phyloP scores from a whole-genome alignment of 306 rosid species.

The Abrus precatorius region DNA sequence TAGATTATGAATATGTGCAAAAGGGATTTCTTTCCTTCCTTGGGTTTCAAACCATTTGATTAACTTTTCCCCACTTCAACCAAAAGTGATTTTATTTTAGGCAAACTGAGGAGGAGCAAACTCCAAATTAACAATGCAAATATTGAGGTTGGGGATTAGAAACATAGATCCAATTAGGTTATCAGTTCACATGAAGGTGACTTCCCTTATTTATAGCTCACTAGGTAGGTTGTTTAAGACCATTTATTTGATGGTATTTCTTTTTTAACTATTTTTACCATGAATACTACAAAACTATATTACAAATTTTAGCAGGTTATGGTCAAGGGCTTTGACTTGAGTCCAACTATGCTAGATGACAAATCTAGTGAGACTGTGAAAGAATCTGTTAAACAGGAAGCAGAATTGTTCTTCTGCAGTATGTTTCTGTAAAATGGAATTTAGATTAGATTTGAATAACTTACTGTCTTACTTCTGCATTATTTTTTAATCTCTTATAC shows the following conservation, averaged over 20 bases:
- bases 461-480: neutral
- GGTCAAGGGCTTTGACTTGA: neutral
- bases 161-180: constrained; percentile 1
- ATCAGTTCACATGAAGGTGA: constrained; percentile 1
- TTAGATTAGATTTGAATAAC: constrained; percentile 6
- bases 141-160: neutral
- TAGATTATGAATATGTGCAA: constrained; percentile 24
- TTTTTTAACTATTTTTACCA: neutral
- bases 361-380: neutral
- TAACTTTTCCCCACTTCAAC: neutral
- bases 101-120: constrained; percentile 15
- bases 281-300: neutral
- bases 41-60: constrained; percentile 10
- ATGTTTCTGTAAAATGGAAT: constrained; percentile 11
- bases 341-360: neutral
- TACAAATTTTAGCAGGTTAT: neutral
- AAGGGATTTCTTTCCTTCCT: neutral
- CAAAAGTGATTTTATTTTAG: neutral
- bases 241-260: constrained; percentile 3
- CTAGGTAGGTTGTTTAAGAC: neutral
- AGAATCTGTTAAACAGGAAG: neutral
- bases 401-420: constrained; percentile 2
- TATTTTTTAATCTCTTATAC: neutral
- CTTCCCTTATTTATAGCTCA: neutral
- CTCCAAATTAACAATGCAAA: constrained; percentile 2